Evolutionary conservation across 495 filamentous ascomycete species (phyloP), one percentile per base, ranked within the genome.

Genomic region (Paragyromitra xinjiangensis): DNA sequence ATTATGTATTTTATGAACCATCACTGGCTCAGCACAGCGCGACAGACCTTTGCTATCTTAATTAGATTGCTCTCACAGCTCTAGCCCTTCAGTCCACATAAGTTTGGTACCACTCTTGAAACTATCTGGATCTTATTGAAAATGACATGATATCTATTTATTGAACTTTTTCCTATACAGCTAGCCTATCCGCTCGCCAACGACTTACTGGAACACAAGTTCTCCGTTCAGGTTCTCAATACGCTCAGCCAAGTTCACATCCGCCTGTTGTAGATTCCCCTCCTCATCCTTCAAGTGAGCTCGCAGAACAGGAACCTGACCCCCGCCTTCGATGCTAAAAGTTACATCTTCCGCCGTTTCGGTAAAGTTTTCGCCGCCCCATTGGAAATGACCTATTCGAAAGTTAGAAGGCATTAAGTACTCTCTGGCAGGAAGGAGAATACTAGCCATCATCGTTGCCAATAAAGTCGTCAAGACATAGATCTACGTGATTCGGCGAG

Each of bases 241-340:
- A 19, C 84, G 82, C 82, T 87, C 86, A 3, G 81, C 62, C 67
- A 87, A 70, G 61, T 87, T 87, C 53, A 87, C 74, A 69, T 87
- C 82, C 6, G 83, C 81, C 1, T 48, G 37, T 1, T 71, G 56
- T 4, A 8, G 58, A 14, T 84, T 73, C 0, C 84, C 84, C 0
- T 85, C 82, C 0, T 63, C 40, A 50, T 81, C 79, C 0, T 5
- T 19, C 62, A 87, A 64, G 0, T 9, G 7, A 6, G 86, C 86
- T 6, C 86, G 83, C 22, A 87, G 80, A 7, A 87, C 58, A 45
- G 86, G 86, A 12, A 84, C 78, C 0, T 78, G 4, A 12, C 53
- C 51, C 24, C 51, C 51, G 0, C 85, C 85, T 66, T 87, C 86
- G 2, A 80, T 71, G 0, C 48, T n/a, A 34, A 87, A 84, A 9